phyloP scores from a whole-genome alignment of 768 basidiomycete species.

The Auriscalpium microsporum region DNA sequence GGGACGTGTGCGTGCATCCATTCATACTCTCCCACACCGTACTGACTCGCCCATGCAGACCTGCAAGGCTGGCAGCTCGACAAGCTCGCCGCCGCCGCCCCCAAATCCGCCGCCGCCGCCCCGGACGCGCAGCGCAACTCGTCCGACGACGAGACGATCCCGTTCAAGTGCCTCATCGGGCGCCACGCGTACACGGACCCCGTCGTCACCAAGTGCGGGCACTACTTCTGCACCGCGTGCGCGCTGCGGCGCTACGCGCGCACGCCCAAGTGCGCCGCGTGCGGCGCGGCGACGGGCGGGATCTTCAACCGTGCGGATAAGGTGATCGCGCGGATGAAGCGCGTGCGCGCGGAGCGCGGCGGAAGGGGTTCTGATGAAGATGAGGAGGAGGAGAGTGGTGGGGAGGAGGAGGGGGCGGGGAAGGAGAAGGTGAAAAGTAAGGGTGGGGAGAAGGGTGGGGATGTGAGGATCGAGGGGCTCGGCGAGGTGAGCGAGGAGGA shows the following conservation, averaged over 20 bases:
- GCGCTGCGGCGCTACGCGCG: conserved; percentile 92
- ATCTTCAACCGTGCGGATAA: conserved; percentile 97
- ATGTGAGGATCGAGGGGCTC: too few relatives aligned
- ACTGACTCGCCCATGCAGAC: conserved; percentile 37
- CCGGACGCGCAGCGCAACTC: conserved; percentile 56
- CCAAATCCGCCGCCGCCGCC: conserved; percentile 46
- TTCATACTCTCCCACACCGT: background rate
- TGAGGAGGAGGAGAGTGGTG: conserved; percentile 47
- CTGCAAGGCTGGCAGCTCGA: conserved; percentile 99
- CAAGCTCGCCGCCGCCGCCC: conserved; percentile 67
- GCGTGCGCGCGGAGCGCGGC: too few relatives aligned
- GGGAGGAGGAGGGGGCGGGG: conserved; percentile 37
- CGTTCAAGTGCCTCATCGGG: conserved; percentile 98
- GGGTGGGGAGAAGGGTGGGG: too few relatives aligned
- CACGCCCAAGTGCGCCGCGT: conserved; percentile 93
- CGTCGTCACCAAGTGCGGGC: conserved; percentile 91
- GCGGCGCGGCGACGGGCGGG: conserved; percentile 86
- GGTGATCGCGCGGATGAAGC: conserved; percentile 76
- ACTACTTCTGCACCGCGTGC: conserved; percentile 93
- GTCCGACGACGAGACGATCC: conserved; percentile 81
- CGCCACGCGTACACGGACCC: conserved; percentile 92
- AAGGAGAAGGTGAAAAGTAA: too few relatives aligned
- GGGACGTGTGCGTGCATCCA: conserved; percentile 67
- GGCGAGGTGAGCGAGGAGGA: conserved; percentile 13
- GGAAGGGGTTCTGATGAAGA: background rate